Percentiles rank a stretch among this genome's conserved stretches.
Evolutionary conservation across 768 basidiomycete species (phyloP).

Genomic region (Collybia sordida): DNA sequence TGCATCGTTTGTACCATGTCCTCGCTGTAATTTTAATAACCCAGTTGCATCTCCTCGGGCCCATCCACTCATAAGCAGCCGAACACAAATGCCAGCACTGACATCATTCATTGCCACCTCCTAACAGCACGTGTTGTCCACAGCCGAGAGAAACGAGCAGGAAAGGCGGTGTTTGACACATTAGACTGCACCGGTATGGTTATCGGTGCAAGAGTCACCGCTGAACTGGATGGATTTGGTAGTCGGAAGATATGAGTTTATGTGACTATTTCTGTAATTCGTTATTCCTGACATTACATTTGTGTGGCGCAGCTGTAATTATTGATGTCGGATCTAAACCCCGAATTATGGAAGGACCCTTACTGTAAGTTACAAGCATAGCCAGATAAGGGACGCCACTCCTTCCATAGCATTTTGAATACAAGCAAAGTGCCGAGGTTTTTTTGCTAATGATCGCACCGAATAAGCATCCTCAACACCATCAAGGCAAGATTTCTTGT

Average conservation of each 20-base stretch:
- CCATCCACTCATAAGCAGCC: conserved; percentile 68
- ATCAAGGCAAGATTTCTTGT: too few relatives aligned
- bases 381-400: too few relatives aligned
- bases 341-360: too few relatives aligned
- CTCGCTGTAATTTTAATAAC: neutral
- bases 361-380: too few relatives aligned
- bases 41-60: conserved; percentile 30
- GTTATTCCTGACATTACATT: neutral
- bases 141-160: conserved; percentile 41
- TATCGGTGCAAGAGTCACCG: conserved; percentile 73
- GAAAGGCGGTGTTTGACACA: conserved; percentile 45
- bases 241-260: conserved; percentile 30
- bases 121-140: conserved; percentile 78
- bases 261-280: neutral
- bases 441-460: too few relatives aligned
- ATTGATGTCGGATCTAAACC: too few relatives aligned
- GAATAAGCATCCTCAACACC: too few relatives aligned
- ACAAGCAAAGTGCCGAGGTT: too few relatives aligned
- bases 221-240: conserved; percentile 56
- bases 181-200: conserved; percentile 86
- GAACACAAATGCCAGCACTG: conserved; percentile 74
- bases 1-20: conserved; percentile 46
- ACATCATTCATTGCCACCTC: conserved; percentile 75
- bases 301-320: too few relatives aligned
- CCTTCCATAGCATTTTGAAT: too few relatives aligned